phyloP scores from a whole-genome alignment of 2,329 filamentous ascomycete genomes.

The Aspergillus sojae region DNA sequence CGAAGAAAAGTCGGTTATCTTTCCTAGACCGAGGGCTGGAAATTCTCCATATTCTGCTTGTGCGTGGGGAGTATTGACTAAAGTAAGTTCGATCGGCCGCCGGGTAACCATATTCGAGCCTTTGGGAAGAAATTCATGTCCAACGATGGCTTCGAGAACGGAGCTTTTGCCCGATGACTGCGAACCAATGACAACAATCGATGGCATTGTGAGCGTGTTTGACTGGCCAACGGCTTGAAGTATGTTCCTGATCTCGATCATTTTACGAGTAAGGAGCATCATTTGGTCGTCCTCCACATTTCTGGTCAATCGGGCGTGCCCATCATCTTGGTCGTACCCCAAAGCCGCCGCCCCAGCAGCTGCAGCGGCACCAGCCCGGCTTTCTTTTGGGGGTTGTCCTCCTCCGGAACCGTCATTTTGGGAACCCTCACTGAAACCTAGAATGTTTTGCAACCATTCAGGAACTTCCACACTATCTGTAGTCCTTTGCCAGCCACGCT shows the following conservation, averaged over 20 bases:
- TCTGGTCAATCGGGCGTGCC: constrained; percentile 62
- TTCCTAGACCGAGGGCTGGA: constrained; percentile 83
- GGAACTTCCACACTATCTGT: constrained; percentile 73
- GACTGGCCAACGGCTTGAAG: constrained; percentile 91
- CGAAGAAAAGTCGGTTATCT: constrained; percentile 78
- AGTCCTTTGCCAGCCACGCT: constrained; percentile 78
- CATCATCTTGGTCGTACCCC: constrained; percentile 69
- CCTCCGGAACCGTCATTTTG: constrained; percentile 47
- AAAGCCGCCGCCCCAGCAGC: constrained; percentile 75
- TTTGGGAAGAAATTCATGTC: constrained; percentile 96
- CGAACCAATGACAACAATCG: constrained; percentile 98
- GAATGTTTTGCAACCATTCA: constrained; percentile 78
- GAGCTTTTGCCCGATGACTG: constrained; percentile 99
- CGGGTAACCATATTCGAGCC: constrained; percentile 99
- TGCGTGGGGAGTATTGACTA: constrained; percentile 90
- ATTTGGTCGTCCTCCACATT: constrained; percentile 93
- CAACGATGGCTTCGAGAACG: constrained; percentile 93
- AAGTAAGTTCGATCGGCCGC: constrained; percentile 89
- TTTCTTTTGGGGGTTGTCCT: constrained; percentile 57
- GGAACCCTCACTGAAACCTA: constrained; percentile 64
- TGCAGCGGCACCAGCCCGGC: constrained; percentile 55
- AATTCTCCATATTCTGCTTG: constrained; percentile 94
- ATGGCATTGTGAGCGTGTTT: constrained; percentile 82
- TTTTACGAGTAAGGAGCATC: constrained; percentile 99
- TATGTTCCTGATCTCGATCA: constrained; percentile 97